Evolutionary conservation across 345 rosid genomes (phyloP).

Genomic region (Linum trigynum): DNA sequence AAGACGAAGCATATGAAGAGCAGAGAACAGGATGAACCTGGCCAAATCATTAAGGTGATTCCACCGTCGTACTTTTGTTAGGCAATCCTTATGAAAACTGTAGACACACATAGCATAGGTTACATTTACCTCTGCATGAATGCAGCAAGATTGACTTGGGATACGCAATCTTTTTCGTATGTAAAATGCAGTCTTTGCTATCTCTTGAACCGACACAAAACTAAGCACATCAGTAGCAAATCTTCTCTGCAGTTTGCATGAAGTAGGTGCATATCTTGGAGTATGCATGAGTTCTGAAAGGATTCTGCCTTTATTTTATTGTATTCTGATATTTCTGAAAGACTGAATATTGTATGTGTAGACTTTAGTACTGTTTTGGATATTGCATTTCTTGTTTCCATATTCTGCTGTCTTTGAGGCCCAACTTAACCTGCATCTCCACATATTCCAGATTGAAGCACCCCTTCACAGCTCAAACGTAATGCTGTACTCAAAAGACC

Average conservation of each 20-base stretch:
- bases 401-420: background rate
- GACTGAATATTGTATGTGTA: background rate
- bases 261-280: background rate
- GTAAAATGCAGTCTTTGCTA: background rate
- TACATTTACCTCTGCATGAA: background rate
- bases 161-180: background rate
- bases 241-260: too few species aligned
- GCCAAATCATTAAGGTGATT: slow-evolving; percentile 75
- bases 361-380: too few species aligned
- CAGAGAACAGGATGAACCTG: slow-evolving; percentile 74
- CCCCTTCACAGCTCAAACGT: slow-evolving; percentile 92
- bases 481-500: slow-evolving; percentile 83
- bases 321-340: background rate
- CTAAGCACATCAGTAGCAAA: too few species aligned
- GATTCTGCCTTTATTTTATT: background rate
- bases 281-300: too few species aligned
- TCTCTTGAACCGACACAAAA: too few species aligned
- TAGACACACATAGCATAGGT: background rate
- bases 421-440: slow-evolving; percentile 7
- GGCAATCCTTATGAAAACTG: background rate
- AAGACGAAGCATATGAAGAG: slow-evolving; percentile 93
- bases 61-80: background rate
- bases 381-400: background rate
- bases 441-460: slow-evolving; percentile 68
- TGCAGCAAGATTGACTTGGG: background rate